A percentile compares a stretch with the other conserved stretches of the same genome.
Conservation (phyloP, 371 early-diverging fungal species). For the Mucor indicus region DNA sequence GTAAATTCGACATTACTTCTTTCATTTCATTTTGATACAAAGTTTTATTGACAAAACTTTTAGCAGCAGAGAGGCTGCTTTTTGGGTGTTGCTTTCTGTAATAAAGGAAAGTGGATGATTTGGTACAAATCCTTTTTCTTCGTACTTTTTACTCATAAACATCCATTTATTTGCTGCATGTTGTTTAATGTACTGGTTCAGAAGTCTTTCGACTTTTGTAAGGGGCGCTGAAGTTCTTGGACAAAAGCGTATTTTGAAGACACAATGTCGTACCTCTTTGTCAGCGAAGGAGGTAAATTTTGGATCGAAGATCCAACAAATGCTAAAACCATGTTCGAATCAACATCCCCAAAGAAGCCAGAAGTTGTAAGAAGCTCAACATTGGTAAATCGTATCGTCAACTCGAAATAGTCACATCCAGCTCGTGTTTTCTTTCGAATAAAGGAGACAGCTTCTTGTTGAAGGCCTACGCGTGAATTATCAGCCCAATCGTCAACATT, state of each 20-base stretch:
- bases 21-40: constrained; percentile 1
- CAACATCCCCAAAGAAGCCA: background rate
- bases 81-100: background rate
- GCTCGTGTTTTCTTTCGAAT: background rate
- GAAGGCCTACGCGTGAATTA: background rate
- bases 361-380: background rate
- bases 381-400: background rate
- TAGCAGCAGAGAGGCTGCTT: constrained; percentile 4
- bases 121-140: constrained; percentile 4
- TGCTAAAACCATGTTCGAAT: background rate
- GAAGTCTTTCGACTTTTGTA: background rate
- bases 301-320: constrained; percentile 5
- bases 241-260: constrained; percentile 1
- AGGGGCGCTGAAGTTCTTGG: background rate
- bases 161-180: constrained; percentile 8
- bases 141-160: constrained; percentile 3
- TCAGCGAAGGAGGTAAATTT: background rate
- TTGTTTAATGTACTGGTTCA: constrained; percentile 6
- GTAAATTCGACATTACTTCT: background rate
- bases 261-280: background rate
- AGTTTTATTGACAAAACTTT: constrained; percentile 3
- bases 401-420: background rate
- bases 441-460: background rate
- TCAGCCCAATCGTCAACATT: background rate
- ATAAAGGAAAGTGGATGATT: constrained; percentile 2